Percentiles rank a stretch among this genome's conserved stretches.
These are phyloP conservation scores for Rubroshorea leprosula DNA, from an alignment of 345 rosid species.

Conservation along the genomic window DNA sequence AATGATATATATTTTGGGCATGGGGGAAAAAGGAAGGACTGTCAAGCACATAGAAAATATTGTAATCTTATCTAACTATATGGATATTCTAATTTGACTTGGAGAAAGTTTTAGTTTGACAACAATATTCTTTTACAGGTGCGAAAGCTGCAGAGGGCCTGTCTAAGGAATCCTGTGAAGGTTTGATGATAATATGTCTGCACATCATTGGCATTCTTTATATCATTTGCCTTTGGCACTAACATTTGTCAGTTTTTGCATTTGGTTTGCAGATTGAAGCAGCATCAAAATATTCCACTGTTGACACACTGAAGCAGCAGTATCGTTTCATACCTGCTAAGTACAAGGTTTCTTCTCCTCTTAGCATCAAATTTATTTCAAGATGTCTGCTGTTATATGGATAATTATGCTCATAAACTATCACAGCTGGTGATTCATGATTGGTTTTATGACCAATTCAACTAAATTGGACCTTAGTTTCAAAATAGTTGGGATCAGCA, in stretches of 20 bases:
- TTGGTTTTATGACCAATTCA: no score
- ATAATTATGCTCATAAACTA: not conserved
- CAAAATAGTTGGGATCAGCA: no score
- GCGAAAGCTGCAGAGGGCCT: conserved; percentile 85
- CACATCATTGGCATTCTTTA: not conserved
- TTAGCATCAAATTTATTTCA: not conserved
- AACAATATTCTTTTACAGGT: conserved; percentile 44
- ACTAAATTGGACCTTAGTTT: no score
- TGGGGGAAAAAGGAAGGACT: not conserved
- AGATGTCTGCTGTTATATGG: not conserved
- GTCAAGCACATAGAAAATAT: not conserved
- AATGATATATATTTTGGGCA: not conserved
- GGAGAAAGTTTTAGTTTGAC: conserved; percentile 17
- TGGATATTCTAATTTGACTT: not conserved
- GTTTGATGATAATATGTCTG: conserved; percentile 27
- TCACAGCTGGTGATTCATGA: not conserved
- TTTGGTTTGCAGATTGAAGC: conserved; percentile 69
- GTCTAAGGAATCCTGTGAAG: conserved; percentile 88
- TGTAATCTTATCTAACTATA: not conserved
- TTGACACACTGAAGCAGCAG: conserved; percentile 84
- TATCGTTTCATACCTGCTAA: conserved; percentile 71
- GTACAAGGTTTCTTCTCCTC: conserved; percentile 56
- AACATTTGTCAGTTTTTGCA: conserved; percentile 11
- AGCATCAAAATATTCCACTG: conserved; percentile 86
- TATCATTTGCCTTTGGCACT: conserved; percentile 7